Conservation (phyloP, 805 yeast species). For the Hanseniaspora pseudoguilliermondii region DNA sequence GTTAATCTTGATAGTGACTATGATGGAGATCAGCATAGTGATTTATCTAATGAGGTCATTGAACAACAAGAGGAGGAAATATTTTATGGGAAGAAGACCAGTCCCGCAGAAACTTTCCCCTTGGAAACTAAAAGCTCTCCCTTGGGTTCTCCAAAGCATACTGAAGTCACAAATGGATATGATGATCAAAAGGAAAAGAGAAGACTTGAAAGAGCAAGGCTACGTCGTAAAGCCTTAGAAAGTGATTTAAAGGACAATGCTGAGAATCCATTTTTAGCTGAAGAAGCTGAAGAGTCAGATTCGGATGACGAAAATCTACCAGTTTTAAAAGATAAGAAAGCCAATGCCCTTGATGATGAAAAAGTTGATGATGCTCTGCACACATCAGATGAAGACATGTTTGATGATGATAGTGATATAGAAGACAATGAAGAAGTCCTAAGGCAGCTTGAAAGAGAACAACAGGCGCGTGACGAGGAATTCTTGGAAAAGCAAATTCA, state of each 20-base stretch:
- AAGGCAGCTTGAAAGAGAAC: conserved; percentile 21
- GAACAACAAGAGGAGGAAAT: background rate
- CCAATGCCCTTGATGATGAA: conserved; percentile 17
- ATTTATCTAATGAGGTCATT: background rate
- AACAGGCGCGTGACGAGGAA: conserved; percentile 1
- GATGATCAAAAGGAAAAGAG: background rate
- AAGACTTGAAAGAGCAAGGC: conserved; percentile 25
- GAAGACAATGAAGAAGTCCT: conserved; percentile 19
- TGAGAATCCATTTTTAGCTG: conserved; percentile 16
- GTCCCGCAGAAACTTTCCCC: background rate
- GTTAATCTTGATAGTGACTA: background rate
- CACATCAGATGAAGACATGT: conserved; percentile 12
- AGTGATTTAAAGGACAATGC: conserved; percentile 26
- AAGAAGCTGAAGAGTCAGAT: conserved; percentile 12
- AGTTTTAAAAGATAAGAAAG: background rate
- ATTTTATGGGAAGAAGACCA: background rate
- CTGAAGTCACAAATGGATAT: background rate
- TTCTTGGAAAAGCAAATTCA: conserved; percentile 12
- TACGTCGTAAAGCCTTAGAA: conserved; percentile 34
- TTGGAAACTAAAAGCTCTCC: background rate
- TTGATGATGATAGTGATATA: conserved; percentile 18
- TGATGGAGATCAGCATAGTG: background rate
- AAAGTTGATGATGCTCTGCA: conserved; percentile 2
- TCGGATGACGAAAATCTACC: background rate
- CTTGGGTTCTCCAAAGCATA: background rate